Percentiles rank a stretch among this genome's conserved stretches.
phyloP scores from a whole-genome alignment of 352 stramenopile genomes.

The Pythium coloratum region DNA sequence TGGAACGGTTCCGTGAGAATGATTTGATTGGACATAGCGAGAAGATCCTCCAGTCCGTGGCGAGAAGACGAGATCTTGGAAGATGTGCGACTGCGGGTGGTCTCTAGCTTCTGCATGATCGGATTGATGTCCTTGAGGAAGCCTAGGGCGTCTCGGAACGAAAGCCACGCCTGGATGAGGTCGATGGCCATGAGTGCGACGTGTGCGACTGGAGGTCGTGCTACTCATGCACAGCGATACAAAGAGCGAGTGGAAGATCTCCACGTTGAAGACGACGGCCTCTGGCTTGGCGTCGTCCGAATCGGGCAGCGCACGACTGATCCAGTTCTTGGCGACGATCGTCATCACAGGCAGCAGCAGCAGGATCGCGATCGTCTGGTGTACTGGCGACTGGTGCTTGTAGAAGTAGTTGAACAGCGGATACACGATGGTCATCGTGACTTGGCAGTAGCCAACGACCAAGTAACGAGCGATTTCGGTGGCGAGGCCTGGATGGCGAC shows the following conservation, averaged over 20 bases:
- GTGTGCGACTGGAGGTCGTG: slow-evolving; percentile 10
- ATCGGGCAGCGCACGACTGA: slow-evolving; percentile 26
- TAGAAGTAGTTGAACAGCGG: slow-evolving; percentile 24
- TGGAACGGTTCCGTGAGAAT: neutral
- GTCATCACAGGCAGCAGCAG: slow-evolving; percentile 47
- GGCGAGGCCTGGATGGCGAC: neutral
- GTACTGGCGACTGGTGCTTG: slow-evolving; percentile 1
- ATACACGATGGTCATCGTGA: slow-evolving; percentile 24
- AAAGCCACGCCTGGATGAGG: slow-evolving; percentile 10
- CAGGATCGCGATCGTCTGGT: slow-evolving; percentile 17
- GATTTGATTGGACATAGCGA: neutral
- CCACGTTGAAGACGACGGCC: slow-evolving; percentile 26
- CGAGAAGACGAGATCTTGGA: neutral
- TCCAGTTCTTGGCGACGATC: slow-evolving; percentile 39
- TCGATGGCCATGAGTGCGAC: slow-evolving; percentile 19
- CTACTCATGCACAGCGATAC: slow-evolving; percentile 23
- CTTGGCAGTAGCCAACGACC: slow-evolving; percentile 12
- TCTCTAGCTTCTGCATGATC: neutral
- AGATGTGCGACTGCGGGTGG: neutral
- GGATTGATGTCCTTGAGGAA: neutral
- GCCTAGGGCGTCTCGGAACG: neutral
- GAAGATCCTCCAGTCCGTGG: neutral
- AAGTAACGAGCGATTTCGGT: slow-evolving; percentile 5
- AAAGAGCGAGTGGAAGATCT: slow-evolving; percentile 32
- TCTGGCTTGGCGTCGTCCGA: slow-evolving; percentile 35